Percentiles rank a stretch among this genome's conserved stretches.
phyloP scores from a whole-genome alignment of 2,329 filamentous ascomycete species.

The Dactylellina sp. region DNA sequence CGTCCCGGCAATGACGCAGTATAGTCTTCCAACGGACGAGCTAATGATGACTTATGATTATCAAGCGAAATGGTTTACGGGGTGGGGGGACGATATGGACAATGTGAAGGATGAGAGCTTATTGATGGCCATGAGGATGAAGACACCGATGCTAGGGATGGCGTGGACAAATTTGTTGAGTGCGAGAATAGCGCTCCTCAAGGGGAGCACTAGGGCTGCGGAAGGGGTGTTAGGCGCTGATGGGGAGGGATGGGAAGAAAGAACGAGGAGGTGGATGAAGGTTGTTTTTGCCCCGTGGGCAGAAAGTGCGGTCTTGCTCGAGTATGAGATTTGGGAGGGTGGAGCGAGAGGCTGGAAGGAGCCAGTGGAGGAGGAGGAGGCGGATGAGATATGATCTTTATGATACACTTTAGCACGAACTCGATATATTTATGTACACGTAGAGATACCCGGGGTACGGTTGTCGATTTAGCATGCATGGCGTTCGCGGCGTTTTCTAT shows the following conservation, averaged over 20 bases:
- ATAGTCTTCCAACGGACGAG: conserved; percentile 37
- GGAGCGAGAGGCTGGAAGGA: conserved; percentile 64
- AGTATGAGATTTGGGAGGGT: conserved; percentile 80
- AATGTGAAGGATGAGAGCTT: conserved; percentile 23
- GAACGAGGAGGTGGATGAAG: conserved; percentile 81
- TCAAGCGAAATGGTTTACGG: conserved; percentile 60
- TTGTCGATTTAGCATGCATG: conserved; percentile 43
- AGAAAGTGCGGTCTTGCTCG: conserved; percentile 69
- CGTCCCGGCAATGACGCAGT: conserved; percentile 16
- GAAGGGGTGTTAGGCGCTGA: conserved; percentile 64
- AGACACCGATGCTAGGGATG: conserved; percentile 59
- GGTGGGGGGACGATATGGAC: conserved; percentile 57
- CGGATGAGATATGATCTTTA: neutral
- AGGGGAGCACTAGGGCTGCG: conserved; percentile 55
- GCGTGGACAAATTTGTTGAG: conserved; percentile 61
- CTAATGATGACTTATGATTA: conserved; percentile 58
- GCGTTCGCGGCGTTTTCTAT: conserved; percentile 14
- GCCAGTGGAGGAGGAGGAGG: neutral
- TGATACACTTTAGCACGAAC: neutral
- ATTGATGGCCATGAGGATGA: conserved; percentile 33
- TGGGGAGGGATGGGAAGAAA: conserved; percentile 64
- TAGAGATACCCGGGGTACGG: conserved; percentile 23
- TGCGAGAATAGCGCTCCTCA: conserved; percentile 62
- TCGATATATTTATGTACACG: conserved; percentile 8
- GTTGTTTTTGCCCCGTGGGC: conserved; percentile 89